Percentiles rank a stretch among this genome's conserved stretches.
Conservation (phyloP, 306 rosid genomes). For the Cercis canadensis region DNA sequence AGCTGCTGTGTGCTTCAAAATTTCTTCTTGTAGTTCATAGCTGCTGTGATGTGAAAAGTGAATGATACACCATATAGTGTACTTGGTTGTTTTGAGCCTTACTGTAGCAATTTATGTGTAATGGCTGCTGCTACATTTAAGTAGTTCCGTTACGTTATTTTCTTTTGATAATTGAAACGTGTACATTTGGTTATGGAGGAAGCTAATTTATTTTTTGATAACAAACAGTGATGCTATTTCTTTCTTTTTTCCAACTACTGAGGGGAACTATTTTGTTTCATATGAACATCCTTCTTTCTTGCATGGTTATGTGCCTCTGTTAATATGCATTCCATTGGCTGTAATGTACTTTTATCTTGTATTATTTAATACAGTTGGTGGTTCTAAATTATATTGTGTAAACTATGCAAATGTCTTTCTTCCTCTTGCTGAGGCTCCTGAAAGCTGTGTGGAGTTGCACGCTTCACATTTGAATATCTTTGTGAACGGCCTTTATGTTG, state of each 20-base stretch:
- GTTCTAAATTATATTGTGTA: too few relatives aligned
- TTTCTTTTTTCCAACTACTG: background rate
- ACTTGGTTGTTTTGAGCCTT: too few relatives aligned
- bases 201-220: background rate
- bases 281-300: background rate
- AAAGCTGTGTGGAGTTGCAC: too few relatives aligned
- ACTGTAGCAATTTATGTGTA: conserved; percentile 15
- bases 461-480: too few relatives aligned
- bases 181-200: conserved; percentile 13
- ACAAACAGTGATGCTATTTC: background rate
- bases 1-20: too few relatives aligned
- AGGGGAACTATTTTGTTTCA: conserved; percentile 4
- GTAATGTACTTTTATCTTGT: background rate
- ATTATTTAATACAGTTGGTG: too few relatives aligned
- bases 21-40: too few relatives aligned
- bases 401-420: too few relatives aligned
- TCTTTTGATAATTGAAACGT: conserved; percentile 3
- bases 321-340: background rate
- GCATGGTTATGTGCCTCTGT: background rate
- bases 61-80: too few relatives aligned
- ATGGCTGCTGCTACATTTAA: conserved; percentile 31
- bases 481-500: too few relatives aligned
- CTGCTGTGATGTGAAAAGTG: too few relatives aligned
- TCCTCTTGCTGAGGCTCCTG: too few relatives aligned
- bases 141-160: conserved; percentile 19